Evolutionary conservation across 306 rosid genomes (phyloP).

Genomic region (Pyrus pyrifolia): DNA sequence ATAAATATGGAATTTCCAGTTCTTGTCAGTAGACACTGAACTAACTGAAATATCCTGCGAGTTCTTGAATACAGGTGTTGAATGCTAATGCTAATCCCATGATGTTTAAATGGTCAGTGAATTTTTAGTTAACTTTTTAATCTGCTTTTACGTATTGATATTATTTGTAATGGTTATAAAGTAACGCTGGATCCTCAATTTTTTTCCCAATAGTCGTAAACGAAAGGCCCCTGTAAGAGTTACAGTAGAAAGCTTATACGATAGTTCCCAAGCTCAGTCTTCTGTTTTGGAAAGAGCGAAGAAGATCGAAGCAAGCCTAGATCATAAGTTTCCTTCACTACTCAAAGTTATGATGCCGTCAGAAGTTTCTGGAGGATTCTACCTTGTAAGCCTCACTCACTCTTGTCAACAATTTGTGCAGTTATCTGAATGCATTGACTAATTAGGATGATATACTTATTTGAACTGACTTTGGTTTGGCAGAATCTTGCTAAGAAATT

Average conservation of each 20-base stretch:
- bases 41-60: neutral
- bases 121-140: neutral
- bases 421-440: neutral
- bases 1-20: neutral
- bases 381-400: conserved; percentile 31
- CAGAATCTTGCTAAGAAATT: conserved; percentile 42
- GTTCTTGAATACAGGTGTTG: conserved; percentile 11
- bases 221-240: conserved; percentile 7
- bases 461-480: neutral
- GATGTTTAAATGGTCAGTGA: conserved; percentile 27
- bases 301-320: conserved; percentile 24
- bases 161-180: neutral
- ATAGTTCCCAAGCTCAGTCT: conserved; percentile 1
- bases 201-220: conserved; percentile 13
- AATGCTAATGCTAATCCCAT: neutral
- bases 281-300: conserved; percentile 19
- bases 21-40: neutral
- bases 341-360: conserved; percentile 38
- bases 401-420: neutral
- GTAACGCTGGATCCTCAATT: neutral
- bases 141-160: neutral
- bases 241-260: neutral
- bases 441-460: neutral
- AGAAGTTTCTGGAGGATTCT: conserved; percentile 41
- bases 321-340: conserved; percentile 22